Base-by-base conservation (phyloP, 352 stramenopile genomes). In the Phytopythium oedochilum region DNA sequence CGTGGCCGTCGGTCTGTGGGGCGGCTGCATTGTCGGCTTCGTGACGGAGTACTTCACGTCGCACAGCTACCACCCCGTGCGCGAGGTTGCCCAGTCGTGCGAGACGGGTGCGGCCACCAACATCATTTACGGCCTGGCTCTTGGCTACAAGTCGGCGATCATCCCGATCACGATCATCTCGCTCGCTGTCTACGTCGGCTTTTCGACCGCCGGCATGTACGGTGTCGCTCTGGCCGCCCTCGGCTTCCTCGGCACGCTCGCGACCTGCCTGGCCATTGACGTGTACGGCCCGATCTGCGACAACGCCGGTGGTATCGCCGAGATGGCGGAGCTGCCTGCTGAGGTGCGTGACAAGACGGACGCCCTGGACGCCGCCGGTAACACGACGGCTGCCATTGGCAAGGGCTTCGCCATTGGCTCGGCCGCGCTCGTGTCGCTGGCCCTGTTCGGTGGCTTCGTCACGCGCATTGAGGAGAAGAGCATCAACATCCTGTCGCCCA, bases 181-280 rank as follows among this genome's bases (percentile, higher is more conserved):
- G n/a, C 60, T 98, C 58, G 96, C 97, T 57, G 91, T 99, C 61
- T 99, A 98, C 72, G 89, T 97, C 40, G 96, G 92, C 34, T 99
- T 99, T 78, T 92, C 89, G 40, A 86, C 97, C 31, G 96, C 84
- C 58, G 96, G 97, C 70, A 98, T 99, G 85, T 99, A 99, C 42
- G 94, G 82, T 40, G 66, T 97, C 38, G 73, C 86, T 9, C 88
- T 99, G 62, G 94, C 97, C 26, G 97, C 97, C 22, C 96, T 99
- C 66, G 97, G 97, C 48, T 99, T 99, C 90, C 89, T 99, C 38
- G 96, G 94, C 53, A 99, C 98, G 61, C 94, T 99, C 54, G 94
- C 95, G 26, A 99, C 96, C 49, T 98, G 93, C 65, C 71, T 98
- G 9, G 88, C 89, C 15, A 98, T 98, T 92, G 97, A 98, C 72